Evolutionary conservation across 345 rosid species (phyloP), one percentile per base, ranked within the genome.

Genomic region (Trapa bicornis): DNA sequence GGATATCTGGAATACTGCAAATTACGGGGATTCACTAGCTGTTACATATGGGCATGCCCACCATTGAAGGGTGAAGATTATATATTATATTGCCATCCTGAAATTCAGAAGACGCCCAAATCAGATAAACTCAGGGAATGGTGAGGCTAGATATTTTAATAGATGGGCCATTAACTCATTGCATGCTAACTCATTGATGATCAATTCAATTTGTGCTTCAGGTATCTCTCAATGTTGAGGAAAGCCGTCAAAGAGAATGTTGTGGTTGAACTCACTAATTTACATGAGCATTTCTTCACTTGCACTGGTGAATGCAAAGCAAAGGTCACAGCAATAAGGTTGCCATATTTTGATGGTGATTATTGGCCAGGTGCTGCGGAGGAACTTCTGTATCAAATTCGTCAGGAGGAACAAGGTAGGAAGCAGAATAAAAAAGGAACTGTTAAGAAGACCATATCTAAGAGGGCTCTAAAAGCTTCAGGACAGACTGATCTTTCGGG

Each of bases 351-450:
- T 73, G 99, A 95, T 75, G 99, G 99, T 75, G 97, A 95, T 82
- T 95, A 95, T 74, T 95, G 99, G 99, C 97, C 99, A 62, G 99
- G 97, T 77, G 99, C 97, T 65, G 97, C 99, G 2, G 99, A 95
- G 82, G 97, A 95, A 75, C 78, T 95, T 61, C 87, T 95, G 68
- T 78, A 78, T 78, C 97, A 87, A 84, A 80, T 95, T 76, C 83
- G 86, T 64, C 97, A 89, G 79, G 97, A 94, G 62, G 96, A 91
- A 77, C 97, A 95, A 81, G 97, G 91, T 60, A 83, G 89, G 84
- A 94, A 87, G 81, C 85, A 81, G 72, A 89, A 86, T 76, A 91
- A 89, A 80, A 91, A 91, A 79, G 96, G 96, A 75, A 67, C 81
- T 36, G 80, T 81, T 37, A 91, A 95, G 77, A 91, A 95, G 78